A percentile compares a stretch with the other conserved stretches of the same genome.
phyloP scores from a whole-genome alignment of 2,329 filamentous ascomycete genomes.

The Aspergillus pseudotamarii region DNA sequence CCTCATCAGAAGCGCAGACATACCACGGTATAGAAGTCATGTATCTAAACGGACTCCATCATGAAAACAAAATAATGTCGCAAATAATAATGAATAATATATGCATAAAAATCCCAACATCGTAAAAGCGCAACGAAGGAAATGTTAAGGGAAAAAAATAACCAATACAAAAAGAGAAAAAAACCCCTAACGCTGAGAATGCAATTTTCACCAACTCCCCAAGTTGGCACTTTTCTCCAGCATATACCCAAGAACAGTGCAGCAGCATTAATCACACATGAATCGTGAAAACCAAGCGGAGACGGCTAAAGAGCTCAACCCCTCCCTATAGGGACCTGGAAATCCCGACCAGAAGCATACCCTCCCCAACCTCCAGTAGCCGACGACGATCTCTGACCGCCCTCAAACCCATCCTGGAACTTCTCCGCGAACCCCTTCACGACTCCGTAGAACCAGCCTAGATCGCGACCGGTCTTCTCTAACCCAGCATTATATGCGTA shows the following conservation, averaged over 20 bases:
- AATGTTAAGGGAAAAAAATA: neutral
- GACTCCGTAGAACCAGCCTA: constrained; percentile 63
- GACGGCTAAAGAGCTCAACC: neutral
- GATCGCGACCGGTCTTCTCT: constrained; percentile 36
- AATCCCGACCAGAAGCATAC: constrained; percentile 52
- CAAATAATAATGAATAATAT: neutral
- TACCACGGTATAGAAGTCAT: neutral
- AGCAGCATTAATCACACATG: neutral
- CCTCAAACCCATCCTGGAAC: constrained; percentile 40
- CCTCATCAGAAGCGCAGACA: neutral
- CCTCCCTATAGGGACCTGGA: constrained; percentile 2
- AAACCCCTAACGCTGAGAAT: neutral
- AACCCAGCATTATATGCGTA: constrained; percentile 53
- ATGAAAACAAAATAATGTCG: neutral
- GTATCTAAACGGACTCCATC: constrained; percentile 3
- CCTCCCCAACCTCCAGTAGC: constrained; percentile 51
- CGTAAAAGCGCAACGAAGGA: neutral
- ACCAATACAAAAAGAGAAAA: neutral
- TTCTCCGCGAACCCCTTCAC: constrained; percentile 67
- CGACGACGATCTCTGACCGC: constrained; percentile 1
- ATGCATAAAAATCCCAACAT: neutral
- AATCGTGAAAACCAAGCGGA: neutral
- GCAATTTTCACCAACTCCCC: neutral
- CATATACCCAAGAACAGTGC: neutral
- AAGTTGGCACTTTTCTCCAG: neutral